Percentiles rank a stretch among this genome's conserved stretches.
These are phyloP conservation scores for Amphirosellinia nigrospora DNA, from an alignment of 495 filamentous ascomycete genomes.

Conservation along the genomic window DNA sequence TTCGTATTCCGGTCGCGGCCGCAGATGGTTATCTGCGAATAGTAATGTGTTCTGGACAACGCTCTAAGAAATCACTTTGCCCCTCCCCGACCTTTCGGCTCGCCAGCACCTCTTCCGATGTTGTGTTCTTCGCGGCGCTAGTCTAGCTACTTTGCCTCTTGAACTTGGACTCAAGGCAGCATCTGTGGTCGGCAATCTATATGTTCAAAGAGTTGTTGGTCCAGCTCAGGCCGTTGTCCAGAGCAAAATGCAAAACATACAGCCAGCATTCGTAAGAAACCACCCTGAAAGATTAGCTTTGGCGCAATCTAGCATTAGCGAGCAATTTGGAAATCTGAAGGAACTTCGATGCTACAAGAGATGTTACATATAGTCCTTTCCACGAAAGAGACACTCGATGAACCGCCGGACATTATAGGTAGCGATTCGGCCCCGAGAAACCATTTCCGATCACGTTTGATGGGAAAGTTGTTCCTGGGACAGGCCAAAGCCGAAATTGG, in stretches of 20 bases:
- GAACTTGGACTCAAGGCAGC: conserved; percentile 66
- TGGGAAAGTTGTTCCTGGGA: conserved; percentile 47
- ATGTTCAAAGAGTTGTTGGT: conserved; percentile 52
- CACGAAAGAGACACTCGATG: conserved; percentile 29
- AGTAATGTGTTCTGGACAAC: conserved; percentile 60
- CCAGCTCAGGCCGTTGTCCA: conserved; percentile 54
- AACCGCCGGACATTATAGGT: conserved; percentile 33
- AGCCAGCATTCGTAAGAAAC: conserved; percentile 52
- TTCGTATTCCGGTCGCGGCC: conserved; percentile 66
- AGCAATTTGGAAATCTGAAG: conserved; percentile 39
- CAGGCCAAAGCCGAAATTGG: conserved; percentile 36
- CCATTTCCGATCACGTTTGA: conserved; percentile 65
- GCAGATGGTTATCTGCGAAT: conserved; percentile 72
- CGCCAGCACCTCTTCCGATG: conserved; percentile 63
- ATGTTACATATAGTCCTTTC: conserved; percentile 31
- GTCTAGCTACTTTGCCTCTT: conserved; percentile 65
- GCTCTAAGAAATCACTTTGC: conserved; percentile 55
- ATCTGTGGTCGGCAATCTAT: conserved; percentile 57
- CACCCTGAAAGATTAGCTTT: conserved; percentile 52
- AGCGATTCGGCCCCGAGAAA: conserved; percentile 57
- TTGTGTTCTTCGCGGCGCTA: conserved; percentile 66
- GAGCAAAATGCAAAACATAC: conserved; percentile 37
- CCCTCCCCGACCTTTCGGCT: conserved; percentile 69
- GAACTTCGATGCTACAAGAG: conserved; percentile 36
- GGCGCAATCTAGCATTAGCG: conserved; percentile 44